These are phyloP conservation scores for Eleusine coracana DNA, from an alignment of 176 grass and related monocot species.

Conservation along the genomic window DNA sequence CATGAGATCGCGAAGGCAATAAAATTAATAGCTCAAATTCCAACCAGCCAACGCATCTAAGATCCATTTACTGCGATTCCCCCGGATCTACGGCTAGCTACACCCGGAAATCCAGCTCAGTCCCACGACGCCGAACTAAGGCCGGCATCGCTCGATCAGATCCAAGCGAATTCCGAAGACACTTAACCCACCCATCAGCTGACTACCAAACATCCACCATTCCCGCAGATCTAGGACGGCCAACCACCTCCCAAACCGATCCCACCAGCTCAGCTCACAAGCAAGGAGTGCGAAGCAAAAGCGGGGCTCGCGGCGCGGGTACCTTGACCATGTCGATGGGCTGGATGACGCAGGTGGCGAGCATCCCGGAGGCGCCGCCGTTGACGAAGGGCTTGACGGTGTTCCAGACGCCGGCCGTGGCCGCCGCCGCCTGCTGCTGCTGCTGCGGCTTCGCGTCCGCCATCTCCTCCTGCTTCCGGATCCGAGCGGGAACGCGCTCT, in stretches of 20 bases:
- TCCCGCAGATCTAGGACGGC: slow-evolving; percentile 19
- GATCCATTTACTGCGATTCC: not conserved
- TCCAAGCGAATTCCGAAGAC: not conserved
- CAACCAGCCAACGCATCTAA: not conserved
- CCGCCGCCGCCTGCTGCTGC: slow-evolving; percentile 31
- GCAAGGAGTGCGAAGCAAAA: not conserved
- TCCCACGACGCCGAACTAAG: too few relatives aligned
- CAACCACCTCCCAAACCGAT: not conserved
- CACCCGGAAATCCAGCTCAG: too few relatives aligned
- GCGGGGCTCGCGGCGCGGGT: not conserved
- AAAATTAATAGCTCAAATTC: not conserved
- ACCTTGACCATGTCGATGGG: slow-evolving; percentile 99
- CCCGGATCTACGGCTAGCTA: slow-evolving; percentile 25
- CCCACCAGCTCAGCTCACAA: not conserved
- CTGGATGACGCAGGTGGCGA: slow-evolving; percentile 97
- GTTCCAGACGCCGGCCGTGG: slow-evolving; percentile 66
- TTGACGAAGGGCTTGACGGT: slow-evolving; percentile 94
- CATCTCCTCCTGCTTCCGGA: slow-evolving; percentile 43
- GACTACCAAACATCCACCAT: not conserved
- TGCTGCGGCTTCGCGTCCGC: slow-evolving; percentile 61
- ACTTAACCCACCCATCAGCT: not conserved
- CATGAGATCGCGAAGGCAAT: not conserved
- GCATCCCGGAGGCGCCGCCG: slow-evolving; percentile 91
- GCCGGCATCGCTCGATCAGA: slow-evolving; percentile 7
- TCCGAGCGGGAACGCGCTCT: not conserved